Evolutionary conservation across 306 rosid genomes (phyloP).

Genomic region (Hippophae gyantsensis): DNA sequence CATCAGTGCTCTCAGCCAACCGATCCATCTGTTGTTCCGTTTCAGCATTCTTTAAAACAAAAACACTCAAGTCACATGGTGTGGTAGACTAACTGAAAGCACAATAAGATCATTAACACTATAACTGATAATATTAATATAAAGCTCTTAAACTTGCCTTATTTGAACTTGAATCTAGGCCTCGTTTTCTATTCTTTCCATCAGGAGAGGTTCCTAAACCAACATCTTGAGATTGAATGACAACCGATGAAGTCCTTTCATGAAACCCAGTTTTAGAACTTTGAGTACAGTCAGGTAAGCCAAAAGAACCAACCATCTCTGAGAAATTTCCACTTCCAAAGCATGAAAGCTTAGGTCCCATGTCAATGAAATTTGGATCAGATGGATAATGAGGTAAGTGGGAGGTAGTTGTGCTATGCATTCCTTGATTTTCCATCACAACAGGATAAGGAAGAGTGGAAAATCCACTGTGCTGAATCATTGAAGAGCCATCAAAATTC

Average conservation of each 20-base stretch:
- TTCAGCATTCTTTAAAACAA: conserved; percentile 50
- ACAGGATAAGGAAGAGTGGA: conserved; percentile 45
- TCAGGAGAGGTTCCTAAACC: conserved; percentile 51
- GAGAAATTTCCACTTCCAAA: conserved; percentile 71
- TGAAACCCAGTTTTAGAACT: conserved; percentile 38
- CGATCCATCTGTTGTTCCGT: conserved; percentile 43
- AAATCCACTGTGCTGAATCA: conserved; percentile 55
- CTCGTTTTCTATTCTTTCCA: conserved; percentile 66
- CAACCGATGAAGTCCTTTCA: conserved; percentile 32
- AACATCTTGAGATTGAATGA: conserved; percentile 49
- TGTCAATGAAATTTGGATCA: conserved; percentile 54
- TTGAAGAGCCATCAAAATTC: conserved; percentile 60
- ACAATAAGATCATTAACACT: conserved; percentile 13
- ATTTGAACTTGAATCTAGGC: conserved; percentile 46
- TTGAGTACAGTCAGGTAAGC: conserved; percentile 44
- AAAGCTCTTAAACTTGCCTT: conserved; percentile 39
- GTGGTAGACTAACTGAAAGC: conserved; percentile 13
- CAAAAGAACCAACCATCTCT: conserved; percentile 57
- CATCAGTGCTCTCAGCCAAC: conserved; percentile 51
- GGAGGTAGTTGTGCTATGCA: conserved; percentile 32
- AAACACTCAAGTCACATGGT: conserved; percentile 23
- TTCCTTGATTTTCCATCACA: conserved; percentile 57
- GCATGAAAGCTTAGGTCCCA: conserved; percentile 57
- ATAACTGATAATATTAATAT: conserved; percentile 2
- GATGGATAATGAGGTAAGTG: conserved; percentile 65